Percentiles rank a stretch among this genome's conserved stretches.
These are phyloP conservation scores for Aspergillus coremiiformis DNA, from an alignment of 495 filamentous ascomycete genomes.

Conservation along the genomic window DNA sequence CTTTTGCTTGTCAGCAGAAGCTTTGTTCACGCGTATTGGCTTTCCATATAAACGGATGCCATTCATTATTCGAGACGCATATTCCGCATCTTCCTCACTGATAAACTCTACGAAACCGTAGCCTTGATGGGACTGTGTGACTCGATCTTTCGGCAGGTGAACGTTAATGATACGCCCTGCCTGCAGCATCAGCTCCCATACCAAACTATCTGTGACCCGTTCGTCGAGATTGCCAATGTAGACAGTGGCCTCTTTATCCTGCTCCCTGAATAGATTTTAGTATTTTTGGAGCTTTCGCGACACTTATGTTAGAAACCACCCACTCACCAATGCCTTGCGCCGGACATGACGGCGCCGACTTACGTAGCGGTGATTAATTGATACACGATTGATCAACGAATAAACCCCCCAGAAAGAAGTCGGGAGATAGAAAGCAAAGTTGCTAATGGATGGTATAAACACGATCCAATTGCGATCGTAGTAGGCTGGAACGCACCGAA, in stretches of 20 bases:
- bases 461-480: background rate
- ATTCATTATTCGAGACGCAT: conserved; percentile 95
- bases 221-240: conserved; percentile 99
- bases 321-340: conserved; percentile 72
- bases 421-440: background rate
- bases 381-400: background rate
- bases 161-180: conserved; percentile 95
- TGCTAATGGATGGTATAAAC: background rate
- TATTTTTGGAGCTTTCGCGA: background rate
- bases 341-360: conserved; percentile 47
- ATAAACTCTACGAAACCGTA: conserved; percentile 99
- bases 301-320: background rate
- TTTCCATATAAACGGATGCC: conserved; percentile 89
- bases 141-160: conserved; percentile 93
- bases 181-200: conserved; percentile 98
- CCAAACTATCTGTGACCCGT: conserved; percentile 78
- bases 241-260: conserved; percentile 97
- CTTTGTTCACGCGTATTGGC: conserved; percentile 95
- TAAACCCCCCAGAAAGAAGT: background rate
- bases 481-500: background rate
- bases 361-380: conserved; percentile 2
- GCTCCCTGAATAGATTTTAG: conserved; percentile 58
- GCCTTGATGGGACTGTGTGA: conserved; percentile 92
- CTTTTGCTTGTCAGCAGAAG: conserved; percentile 93
- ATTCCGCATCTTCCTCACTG: conserved; percentile 92